A percentile compares a stretch with the other conserved stretches of the same genome.
Conservation (phyloP, 305 asterid genomes). For the Solanum hybrid region DNA sequence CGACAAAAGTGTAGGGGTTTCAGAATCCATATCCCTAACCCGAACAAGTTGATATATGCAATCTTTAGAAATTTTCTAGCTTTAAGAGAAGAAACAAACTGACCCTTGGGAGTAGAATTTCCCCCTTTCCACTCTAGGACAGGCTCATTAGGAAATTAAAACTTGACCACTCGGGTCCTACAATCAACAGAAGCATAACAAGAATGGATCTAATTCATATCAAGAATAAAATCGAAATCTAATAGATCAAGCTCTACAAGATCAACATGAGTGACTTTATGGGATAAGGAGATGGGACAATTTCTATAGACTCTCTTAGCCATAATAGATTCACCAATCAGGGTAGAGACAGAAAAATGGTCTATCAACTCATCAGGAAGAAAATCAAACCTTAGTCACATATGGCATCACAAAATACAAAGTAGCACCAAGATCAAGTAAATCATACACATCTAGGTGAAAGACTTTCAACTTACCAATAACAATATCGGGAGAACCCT, state of each 20-base stretch:
- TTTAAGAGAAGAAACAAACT: background rate
- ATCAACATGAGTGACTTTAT: background rate
- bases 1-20: background rate
- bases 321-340: background rate
- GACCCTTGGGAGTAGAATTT: background rate
- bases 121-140: background rate
- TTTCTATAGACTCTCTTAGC: background rate
- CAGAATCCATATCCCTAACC: background rate
- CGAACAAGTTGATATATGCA: background rate
- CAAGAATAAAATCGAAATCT: background rate
- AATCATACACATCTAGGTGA: background rate
- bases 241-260: background rate
- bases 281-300: background rate
- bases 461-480: background rate
- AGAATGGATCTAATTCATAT: background rate
- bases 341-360: background rate
- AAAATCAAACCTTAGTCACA: background rate
- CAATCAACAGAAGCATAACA: background rate
- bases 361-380: background rate
- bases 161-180: background rate
- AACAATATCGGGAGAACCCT: background rate
- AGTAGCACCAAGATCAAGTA: background rate
- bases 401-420: background rate
- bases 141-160: background rate
- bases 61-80: background rate